Base-by-base conservation (phyloP, 2,329 filamentous ascomycete genomes). In the Aureobasidium sp. region DNA sequence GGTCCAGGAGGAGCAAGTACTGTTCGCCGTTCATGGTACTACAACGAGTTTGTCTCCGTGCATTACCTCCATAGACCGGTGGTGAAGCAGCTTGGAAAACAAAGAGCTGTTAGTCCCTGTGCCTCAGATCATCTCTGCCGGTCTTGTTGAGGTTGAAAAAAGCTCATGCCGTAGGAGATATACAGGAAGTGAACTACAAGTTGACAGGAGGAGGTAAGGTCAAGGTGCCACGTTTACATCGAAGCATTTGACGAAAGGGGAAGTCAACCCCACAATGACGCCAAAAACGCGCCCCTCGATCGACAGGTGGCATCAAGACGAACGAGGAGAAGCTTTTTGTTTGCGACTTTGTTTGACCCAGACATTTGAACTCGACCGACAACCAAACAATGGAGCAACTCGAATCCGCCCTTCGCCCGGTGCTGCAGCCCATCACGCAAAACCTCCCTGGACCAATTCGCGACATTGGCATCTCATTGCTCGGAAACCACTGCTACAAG, bases 401-500 rank as follows among this genome's bases (percentile, higher is more conserved):
- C 70, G 81, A 83, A 71, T 75, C 75, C 27, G 73, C 78, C 45
- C 74, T 84, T 65, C 81, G 81, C 68, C 73, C 77, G 31, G 65
- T 79, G 60, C 75, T 83, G 65, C 78, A 80, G 54, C 81, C 81
- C 66, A 75, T 83, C 54, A 83, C 81, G 6, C 79, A 80, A 68
- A 81, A 82, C 68, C 81, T 85, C 45, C 95, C 94, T 25, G 82
- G 83, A 40, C 93, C 93, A 18, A 86, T 97, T 76, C 88, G 88
- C 80, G 87, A 95, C 80, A 83, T 93, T 58, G 91, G 92, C 74
- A 82, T 91, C 73, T 92, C 91, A 69, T 90, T 99, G 77, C 88
- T 99, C 73, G 95, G 95, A 77, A 80, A 77, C 23, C 72, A 85
- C 68, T 99, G 96, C 89, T 97, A 98, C 88, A 88, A 91, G 76